These are phyloP conservation scores for Leccinellum albellum DNA, from an alignment of 768 basidiomycete species.

Conservation along the genomic window DNA sequence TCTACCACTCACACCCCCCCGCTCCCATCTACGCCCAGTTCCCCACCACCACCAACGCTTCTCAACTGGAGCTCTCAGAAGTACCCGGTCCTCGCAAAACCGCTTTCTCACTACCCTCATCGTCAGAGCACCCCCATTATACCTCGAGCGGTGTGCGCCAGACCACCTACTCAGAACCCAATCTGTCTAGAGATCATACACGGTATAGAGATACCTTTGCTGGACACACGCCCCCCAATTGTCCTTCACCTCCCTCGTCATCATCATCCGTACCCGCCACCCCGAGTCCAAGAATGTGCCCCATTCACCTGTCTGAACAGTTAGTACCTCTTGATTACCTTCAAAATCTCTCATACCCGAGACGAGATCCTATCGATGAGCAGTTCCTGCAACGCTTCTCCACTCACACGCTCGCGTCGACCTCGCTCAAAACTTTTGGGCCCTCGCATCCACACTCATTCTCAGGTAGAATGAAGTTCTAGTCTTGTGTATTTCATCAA, in stretches of 20 bases:
- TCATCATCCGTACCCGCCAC: constrained; percentile 38
- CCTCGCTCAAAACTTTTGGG: constrained; percentile 16
- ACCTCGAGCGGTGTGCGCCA: constrained; percentile 21
- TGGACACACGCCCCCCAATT: constrained; percentile 23
- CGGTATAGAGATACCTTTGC: constrained; percentile 20
- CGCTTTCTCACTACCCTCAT: constrained; percentile 31
- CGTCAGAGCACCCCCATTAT: constrained; percentile 23
- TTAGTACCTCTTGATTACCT: constrained; percentile 66
- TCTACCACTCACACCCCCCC: constrained; percentile 21
- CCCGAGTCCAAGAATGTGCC: constrained; percentile 29
- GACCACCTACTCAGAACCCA: constrained; percentile 33
- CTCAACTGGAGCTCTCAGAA: constrained; percentile 27
- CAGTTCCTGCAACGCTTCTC: constrained; percentile 58
- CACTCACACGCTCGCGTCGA: constrained; percentile 24
- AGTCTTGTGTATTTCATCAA: not conserved
- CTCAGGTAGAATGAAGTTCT: constrained; percentile 27
- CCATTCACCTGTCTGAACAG: constrained; percentile 26
- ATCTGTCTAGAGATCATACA: constrained; percentile 20
- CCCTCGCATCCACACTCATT: constrained; percentile 19
- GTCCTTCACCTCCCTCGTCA: constrained; percentile 34
- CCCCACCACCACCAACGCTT: constrained; percentile 28
- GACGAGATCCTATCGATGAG: constrained; percentile 63
- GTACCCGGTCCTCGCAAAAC: constrained; percentile 20
- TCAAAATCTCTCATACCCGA: constrained; percentile 48
- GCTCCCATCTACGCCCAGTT: constrained; percentile 29